Evolutionary conservation across 108 stramenopile genomes (phyloP).

Genomic region (Nannochloropsis oceanica): DNA sequence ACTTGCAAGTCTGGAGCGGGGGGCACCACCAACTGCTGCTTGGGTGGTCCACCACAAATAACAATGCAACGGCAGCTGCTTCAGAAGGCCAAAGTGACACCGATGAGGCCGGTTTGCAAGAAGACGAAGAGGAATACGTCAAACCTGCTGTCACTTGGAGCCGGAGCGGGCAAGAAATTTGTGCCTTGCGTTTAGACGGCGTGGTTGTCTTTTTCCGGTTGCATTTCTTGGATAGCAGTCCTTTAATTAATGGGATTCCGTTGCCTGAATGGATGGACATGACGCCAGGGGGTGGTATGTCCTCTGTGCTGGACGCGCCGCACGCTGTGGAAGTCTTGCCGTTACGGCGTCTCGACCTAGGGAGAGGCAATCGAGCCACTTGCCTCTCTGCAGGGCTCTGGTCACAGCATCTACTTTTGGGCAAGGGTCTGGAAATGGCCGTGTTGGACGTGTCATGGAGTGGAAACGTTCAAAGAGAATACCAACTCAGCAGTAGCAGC

Average conservation of each 20-base stretch:
- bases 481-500: not conserved
- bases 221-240: not conserved
- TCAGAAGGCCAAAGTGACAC: too few species aligned
- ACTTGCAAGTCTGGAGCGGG: not conserved
- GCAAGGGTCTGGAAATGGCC: not conserved
- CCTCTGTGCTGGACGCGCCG: not conserved
- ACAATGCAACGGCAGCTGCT: not conserved
- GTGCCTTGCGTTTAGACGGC: not conserved
- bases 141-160: not conserved
- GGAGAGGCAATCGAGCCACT: not conserved
- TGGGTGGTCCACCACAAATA: not conserved
- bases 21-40: not conserved
- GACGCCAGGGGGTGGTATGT: not conserved
- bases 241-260: not conserved
- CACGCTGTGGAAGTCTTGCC: not conserved
- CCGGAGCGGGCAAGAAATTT: not conserved
- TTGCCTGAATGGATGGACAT: not conserved
- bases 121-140: not conserved
- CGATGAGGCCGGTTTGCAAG: not conserved
- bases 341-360: not conserved
- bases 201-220: not conserved
- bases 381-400: not conserved
- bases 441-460: not conserved
- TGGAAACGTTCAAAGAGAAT: not conserved
- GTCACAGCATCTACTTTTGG: not conserved